These are phyloP conservation scores for Candida coquimbonensis DNA, from an alignment of 805 yeast species.

Conservation along the genomic window DNA sequence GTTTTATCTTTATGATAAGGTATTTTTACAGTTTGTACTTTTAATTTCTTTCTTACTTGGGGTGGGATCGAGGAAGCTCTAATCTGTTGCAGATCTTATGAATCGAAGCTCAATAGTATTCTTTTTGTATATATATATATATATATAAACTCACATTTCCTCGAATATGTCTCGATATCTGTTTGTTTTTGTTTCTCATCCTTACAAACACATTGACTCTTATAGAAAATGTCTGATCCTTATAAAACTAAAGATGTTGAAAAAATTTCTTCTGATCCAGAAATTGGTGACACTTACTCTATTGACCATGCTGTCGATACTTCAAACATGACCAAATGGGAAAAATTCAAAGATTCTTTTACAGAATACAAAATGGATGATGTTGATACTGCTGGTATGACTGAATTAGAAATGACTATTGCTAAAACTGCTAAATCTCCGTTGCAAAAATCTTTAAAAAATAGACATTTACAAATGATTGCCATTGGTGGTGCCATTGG, in stretches of 20 bases:
- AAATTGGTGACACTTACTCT: constrained; percentile 18
- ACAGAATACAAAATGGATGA: constrained; percentile 5
- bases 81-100: no score
- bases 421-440: constrained; percentile 11
- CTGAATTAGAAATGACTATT: constrained; percentile 41
- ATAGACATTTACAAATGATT: background rate
- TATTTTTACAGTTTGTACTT: no score
- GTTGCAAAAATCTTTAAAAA: constrained; percentile 30
- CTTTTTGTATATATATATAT: no score
- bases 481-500: constrained; percentile 71
- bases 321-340: constrained; percentile 9
- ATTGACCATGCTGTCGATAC: constrained; percentile 4
- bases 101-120: no score
- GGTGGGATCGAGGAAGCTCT: no score
- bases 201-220: no score
- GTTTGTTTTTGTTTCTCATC: no score
- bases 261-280: constrained; percentile 15
- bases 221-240: background rate
- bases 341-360: constrained; percentile 16
- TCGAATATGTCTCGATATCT: no score
- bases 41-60: no score
- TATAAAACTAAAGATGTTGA: constrained; percentile 7
- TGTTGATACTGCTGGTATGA: constrained; percentile 20
- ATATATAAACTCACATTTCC: no score
- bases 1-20: no score